Base-by-base conservation (phyloP, 169 alveolate species). In the Plasmodium relictum region DNA sequence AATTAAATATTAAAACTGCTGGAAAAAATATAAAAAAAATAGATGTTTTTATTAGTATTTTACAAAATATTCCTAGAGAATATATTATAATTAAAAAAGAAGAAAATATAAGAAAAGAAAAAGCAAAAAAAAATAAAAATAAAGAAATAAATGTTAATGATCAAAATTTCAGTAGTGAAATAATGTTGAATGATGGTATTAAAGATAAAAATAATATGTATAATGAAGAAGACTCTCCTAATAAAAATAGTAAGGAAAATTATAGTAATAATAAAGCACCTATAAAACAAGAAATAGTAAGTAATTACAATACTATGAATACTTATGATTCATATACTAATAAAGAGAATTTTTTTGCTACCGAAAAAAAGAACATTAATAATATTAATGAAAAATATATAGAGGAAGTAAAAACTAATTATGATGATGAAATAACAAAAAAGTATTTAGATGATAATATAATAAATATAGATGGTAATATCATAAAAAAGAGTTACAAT, bases 1-100 rank as follows among this genome's bases (percentile, higher is more conserved):
- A 93, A 18, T 86, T 94, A 78, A 74, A 92, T n/a, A 90, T 94
- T 26, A 94, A 94, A 85, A 94, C 96, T 2, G 95, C 96, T 7
- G 96, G 96, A 0, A 94, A 94, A 52, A 94, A 94, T 16, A 31
- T 94, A 22, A 85, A 74, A 73, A 94, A 92, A 63, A 59, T 69
- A 12, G 95, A 89, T 37, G 86, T 94, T 16, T 92, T 90, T 71
- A 92, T 92, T 42, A 91, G 74, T 70, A 92, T 94, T 71, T 73
- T 86, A 66, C 50, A 73, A 31, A 92, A 58, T 48, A 91, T 94
- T 16, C 96, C 96, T 45, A 85, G 42, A 41, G 92, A 85, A 52
- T 85, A 85, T 52, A 71, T 85, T 42, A 45, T 76, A 73, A 44
- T 85, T 70, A 61, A 6, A 50, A 26, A 24, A 20, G 70, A 10